Evolutionary conservation across 306 rosid species (phyloP).

Genomic region (Argentina anserina): DNA sequence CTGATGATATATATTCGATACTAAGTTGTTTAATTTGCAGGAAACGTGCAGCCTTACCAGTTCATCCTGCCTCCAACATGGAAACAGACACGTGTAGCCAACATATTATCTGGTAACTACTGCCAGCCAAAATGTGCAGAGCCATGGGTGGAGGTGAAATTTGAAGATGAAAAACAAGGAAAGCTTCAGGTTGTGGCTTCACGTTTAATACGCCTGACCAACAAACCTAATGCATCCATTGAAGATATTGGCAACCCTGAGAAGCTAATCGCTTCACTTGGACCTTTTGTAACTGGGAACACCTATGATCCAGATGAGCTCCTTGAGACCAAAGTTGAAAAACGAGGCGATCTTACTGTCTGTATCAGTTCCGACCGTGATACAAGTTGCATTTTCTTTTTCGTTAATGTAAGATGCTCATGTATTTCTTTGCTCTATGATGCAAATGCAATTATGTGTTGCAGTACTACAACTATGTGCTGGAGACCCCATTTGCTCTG

Average conservation of each 20-base stretch:
- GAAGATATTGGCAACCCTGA: slow-evolving; percentile 93
- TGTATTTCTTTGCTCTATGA: neutral
- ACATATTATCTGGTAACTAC: slow-evolving; percentile 96
- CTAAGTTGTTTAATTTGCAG: slow-evolving; percentile 66
- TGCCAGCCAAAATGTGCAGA: slow-evolving; percentile 99
- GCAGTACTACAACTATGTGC: slow-evolving; percentile 85
- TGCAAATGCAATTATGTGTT: neutral
- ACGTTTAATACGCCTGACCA: slow-evolving; percentile 84
- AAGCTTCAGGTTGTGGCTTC: slow-evolving; percentile 91
- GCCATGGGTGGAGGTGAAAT: slow-evolving; percentile 97
- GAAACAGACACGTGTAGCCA: slow-evolving; percentile 83
- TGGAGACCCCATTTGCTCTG: slow-evolving; percentile 85
- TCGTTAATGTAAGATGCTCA: neutral
- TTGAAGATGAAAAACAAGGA: slow-evolving; percentile 91
- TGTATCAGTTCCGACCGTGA: neutral
- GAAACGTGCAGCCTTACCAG: slow-evolving; percentile 96
- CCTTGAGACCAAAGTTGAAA: slow-evolving; percentile 71
- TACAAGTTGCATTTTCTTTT: neutral
- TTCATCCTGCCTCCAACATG: slow-evolving; percentile 87
- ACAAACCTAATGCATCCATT: slow-evolving; percentile 84
- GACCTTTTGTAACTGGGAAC: slow-evolving; percentile 90
- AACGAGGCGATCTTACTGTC: slow-evolving; percentile 82
- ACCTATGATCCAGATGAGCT: slow-evolving; percentile 86
- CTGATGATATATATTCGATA: slow-evolving; percentile 49
- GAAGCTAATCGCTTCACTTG: slow-evolving; percentile 89